Evolutionary conservation across 2,329 filamentous ascomycete species (phyloP).

Genomic region (Fusarium gaditjirri): DNA sequence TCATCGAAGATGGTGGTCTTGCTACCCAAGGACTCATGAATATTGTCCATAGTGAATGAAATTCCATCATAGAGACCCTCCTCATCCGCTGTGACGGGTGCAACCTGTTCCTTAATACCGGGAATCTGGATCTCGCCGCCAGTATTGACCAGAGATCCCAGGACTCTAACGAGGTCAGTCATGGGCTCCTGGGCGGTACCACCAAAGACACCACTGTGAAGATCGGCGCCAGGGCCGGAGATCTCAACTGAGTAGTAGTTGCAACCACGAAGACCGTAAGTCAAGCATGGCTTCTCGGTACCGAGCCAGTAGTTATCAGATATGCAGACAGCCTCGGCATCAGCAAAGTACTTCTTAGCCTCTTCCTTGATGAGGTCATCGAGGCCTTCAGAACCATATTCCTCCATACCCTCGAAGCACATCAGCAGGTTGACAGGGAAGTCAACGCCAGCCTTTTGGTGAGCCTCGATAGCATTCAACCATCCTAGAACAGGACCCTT

Average conservation of each 20-base stretch:
- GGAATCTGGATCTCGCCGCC: constrained; percentile 93
- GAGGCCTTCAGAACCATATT: constrained; percentile 95
- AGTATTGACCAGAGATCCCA: constrained; percentile 86
- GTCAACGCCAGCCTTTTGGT: constrained; percentile 92
- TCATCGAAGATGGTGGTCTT: constrained; percentile 86
- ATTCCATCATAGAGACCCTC: constrained; percentile 88
- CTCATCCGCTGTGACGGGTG: constrained; percentile 86
- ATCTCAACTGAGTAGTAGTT: constrained; percentile 97
- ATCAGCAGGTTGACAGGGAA: constrained; percentile 98
- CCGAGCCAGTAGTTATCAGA: constrained; percentile 99
- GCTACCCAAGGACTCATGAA: constrained; percentile 91
- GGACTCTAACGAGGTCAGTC: constrained; percentile 89
- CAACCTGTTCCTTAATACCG: constrained; percentile 94
- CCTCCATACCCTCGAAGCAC: constrained; percentile 99
- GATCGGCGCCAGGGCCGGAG: constrained; percentile 89
- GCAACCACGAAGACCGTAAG: constrained; percentile 95
- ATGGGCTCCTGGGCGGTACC: constrained; percentile 98
- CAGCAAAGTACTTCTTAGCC: constrained; percentile 93
- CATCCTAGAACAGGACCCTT: constrained; percentile 97
- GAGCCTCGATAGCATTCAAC: constrained; percentile 97
- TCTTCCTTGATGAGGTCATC: constrained; percentile 94
- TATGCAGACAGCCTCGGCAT: constrained; percentile 96
- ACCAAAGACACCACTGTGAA: constrained; percentile 97
- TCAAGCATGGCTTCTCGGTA: constrained; percentile 97
- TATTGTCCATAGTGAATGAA: constrained; percentile 94